Conservation (phyloP, 306 rosid species). For the Medicago lupulina region DNA sequence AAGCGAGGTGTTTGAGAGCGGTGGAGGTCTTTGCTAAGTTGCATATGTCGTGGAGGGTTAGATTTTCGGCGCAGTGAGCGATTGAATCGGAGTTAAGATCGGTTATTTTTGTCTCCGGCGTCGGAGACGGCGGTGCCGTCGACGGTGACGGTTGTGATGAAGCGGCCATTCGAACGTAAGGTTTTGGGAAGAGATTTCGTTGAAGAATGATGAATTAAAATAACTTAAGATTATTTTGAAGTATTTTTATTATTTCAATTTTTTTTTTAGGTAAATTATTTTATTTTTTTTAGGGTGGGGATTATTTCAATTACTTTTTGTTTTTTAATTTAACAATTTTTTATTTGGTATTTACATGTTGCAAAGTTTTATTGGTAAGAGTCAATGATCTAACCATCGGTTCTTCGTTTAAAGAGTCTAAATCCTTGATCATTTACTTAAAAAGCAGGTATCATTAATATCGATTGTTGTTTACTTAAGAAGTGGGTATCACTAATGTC, state of each 20-base stretch:
- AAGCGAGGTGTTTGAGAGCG: constrained; percentile 63
- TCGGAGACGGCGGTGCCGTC: neutral
- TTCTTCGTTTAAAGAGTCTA: no score
- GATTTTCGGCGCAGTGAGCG: constrained; percentile 59
- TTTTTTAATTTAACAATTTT: no score
- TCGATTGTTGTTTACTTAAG: no score
- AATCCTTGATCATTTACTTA: no score
- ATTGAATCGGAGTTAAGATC: constrained; percentile 68
- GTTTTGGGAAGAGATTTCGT: neutral
- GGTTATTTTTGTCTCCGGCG: constrained; percentile 43
- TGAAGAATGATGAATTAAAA: neutral
- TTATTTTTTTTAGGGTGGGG: no score
- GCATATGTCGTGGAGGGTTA: constrained; percentile 66
- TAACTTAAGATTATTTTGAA: neutral
- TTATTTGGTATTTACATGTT: no score
- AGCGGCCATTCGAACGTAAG: constrained; percentile 40
- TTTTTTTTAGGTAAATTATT: no score
- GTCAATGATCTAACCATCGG: no score
- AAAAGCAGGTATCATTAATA: no score
- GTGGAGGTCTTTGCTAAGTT: constrained; percentile 71
- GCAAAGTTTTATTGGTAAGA: no score
- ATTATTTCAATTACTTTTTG: no score
- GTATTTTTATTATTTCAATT: neutral
- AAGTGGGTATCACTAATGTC: no score
- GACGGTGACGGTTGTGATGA: constrained; percentile 11